Conservation (phyloP, 164 flowering plant species). For the Chimonanthus praecox region DNA sequence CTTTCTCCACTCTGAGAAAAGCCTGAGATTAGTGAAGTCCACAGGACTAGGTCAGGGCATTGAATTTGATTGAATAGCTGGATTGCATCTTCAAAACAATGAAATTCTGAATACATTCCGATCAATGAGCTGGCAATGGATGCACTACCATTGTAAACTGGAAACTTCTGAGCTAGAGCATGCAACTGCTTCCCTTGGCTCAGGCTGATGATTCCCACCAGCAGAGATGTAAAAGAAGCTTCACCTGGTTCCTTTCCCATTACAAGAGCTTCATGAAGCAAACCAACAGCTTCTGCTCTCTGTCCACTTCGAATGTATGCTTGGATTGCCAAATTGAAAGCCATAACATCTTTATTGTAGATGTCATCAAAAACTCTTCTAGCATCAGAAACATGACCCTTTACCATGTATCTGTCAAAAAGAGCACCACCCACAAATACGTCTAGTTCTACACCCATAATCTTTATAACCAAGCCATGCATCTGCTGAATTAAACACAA, state of each 20-base stretch:
- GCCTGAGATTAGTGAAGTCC: slow-evolving; percentile 24
- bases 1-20: slow-evolving; percentile 19
- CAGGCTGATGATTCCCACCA: slow-evolving; percentile 8
- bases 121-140: slow-evolving; percentile 20
- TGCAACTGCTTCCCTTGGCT: slow-evolving; percentile 23
- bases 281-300: slow-evolving; percentile 12
- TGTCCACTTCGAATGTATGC: slow-evolving; percentile 13
- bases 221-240: slow-evolving; percentile 20
- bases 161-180: slow-evolving; percentile 22
- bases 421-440: slow-evolving; percentile 24
- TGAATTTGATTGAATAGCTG: slow-evolving; percentile 12
- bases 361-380: slow-evolving; percentile 14
- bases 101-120: slow-evolving; percentile 15
- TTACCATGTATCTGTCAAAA: slow-evolving; percentile 15
- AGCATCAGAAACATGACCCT: slow-evolving; percentile 14
- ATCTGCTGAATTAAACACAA: slow-evolving; percentile 15
- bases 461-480: slow-evolving; percentile 19
- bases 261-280: slow-evolving; percentile 20
- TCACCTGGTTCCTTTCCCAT: slow-evolving; percentile 18
- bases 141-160: slow-evolving; percentile 8
- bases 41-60: slow-evolving; percentile 18
- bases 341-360: slow-evolving; percentile 15
- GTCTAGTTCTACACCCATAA: slow-evolving; percentile 12
- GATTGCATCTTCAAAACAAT: slow-evolving; percentile 17
- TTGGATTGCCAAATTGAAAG: slow-evolving; percentile 24